Base-by-base conservation (phyloP, 2,329 filamentous ascomycete genomes). In the Plenodomus biglobosus region DNA sequence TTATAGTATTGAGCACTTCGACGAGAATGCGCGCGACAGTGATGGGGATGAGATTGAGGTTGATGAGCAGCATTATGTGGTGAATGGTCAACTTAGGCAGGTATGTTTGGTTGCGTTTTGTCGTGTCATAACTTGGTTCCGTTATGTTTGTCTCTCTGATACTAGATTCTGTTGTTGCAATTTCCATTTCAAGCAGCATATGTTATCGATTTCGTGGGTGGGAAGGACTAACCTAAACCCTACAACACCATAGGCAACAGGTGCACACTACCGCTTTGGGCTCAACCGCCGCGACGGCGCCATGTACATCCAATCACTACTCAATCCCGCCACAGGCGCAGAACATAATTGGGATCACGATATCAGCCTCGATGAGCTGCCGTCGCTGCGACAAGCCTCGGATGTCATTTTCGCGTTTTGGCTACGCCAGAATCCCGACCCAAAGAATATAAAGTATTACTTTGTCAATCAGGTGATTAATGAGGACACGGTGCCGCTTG, bases 381-480 rank as follows among this genome's bases (percentile, higher is more conserved):
- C 55, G 5, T 13, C 21, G 8, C 42, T 58, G 1, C 35, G 40
- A 4, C n/a, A 11, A 8, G n/a, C 46, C 11, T 50, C 55, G n/a
- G 52, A 58, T 24, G 18, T 58, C 24, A 35, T 58, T 21, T 52
- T 45, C 40, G 52, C 43, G n/a, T 53, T 41, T 34, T 58, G 55
- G 52, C 11, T 40, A 16, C 48, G 41, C 6, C 32, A 51, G 1
- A 49, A 52, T 17, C 19, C 32, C 2, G 43, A 53, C 20, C 30
- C 51, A 10, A 22, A 17, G 17, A 48, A 47, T 15, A 46, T 58
- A 18, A 27, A 30, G 1, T 58, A 55, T 27, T 52, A 52, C 27
- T 52, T 48, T 35, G 37, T 20, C 8, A 18, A 18, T 8, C 35
- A 37, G 7, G 15, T 18, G 4, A 18, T 18, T 8, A 37, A 37